Percentiles rank a stretch among this genome's conserved stretches.
These are phyloP conservation scores for Globisporangium nagaii DNA, from an alignment of 352 stramenopile species.

Conservation along the genomic window DNA sequence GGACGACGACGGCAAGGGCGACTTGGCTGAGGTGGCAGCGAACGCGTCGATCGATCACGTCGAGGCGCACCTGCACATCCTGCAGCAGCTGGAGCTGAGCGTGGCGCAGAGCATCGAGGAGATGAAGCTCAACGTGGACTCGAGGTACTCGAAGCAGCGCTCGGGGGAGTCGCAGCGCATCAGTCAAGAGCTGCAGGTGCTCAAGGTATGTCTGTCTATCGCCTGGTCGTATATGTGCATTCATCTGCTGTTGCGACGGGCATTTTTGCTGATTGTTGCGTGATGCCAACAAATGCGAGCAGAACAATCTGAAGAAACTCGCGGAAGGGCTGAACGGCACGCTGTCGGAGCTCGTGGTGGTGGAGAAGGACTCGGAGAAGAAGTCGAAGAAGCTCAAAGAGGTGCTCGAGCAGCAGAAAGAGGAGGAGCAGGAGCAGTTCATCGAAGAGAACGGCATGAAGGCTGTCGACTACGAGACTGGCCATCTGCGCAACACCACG, in stretches of 20 bases:
- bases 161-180: constrained; percentile 22
- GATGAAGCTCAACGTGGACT: constrained; percentile 22
- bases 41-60: constrained; percentile 76
- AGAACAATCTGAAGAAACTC: constrained; percentile 65
- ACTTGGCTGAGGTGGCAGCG: neutral
- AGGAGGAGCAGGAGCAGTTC: constrained; percentile 73
- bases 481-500: constrained; percentile 70
- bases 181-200: constrained; percentile 33
- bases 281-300: constrained; percentile 8
- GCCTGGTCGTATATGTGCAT: too few relatives aligned
- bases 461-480: constrained; percentile 80
- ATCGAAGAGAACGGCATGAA: constrained; percentile 78
- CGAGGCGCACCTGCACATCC: constrained; percentile 66
- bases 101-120: constrained; percentile 64
- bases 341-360: constrained; percentile 68
- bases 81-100: constrained; percentile 62
- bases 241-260: too few relatives aligned
- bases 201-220: constrained; percentile 13
- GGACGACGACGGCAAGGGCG: neutral
- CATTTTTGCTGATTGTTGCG: neutral
- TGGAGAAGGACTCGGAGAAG: constrained; percentile 75
- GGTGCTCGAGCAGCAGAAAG: constrained; percentile 70
- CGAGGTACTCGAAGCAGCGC: constrained; percentile 21
- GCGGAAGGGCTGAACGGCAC: constrained; percentile 68
- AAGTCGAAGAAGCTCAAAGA: constrained; percentile 78